Conservation (phyloP, 345 rosid species). For the Brassica rapa region DNA sequence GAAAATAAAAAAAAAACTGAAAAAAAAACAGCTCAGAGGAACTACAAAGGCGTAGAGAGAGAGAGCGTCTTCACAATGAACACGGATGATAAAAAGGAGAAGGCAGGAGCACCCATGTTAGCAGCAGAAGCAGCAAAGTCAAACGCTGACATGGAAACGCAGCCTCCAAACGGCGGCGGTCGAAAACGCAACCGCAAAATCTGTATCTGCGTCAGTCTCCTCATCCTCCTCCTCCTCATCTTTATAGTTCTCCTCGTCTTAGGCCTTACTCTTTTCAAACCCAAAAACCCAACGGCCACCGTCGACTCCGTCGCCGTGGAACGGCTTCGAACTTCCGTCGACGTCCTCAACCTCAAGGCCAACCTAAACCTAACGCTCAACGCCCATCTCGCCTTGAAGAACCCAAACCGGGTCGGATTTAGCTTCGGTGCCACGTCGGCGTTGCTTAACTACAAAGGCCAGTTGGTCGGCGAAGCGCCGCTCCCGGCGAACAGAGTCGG, state of each 20-base stretch:
- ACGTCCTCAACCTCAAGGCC: conserved; percentile 26
- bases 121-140: neutral
- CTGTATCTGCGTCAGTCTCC: conserved; percentile 42
- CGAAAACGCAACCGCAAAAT: conserved; percentile 44
- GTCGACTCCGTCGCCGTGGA: conserved; percentile 50
- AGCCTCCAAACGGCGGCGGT: neutral
- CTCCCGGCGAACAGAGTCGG: conserved; percentile 57
- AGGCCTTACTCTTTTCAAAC: conserved; percentile 70
- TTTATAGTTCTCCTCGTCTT: conserved; percentile 51
- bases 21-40: neutral
- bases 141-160: conserved; percentile 40
- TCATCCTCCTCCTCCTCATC: conserved; percentile 42
- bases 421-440: conserved; percentile 52
- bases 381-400: conserved; percentile 54
- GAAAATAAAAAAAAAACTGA: neutral
- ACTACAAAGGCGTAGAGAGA: neutral
- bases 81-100: conserved; percentile 23
- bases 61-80: neutral
- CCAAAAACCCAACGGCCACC: conserved; percentile 52
- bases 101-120: conserved; percentile 27
- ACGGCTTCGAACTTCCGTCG: conserved; percentile 41
- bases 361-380: conserved; percentile 54
- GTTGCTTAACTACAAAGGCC: conserved; percentile 57
- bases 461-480: conserved; percentile 65
- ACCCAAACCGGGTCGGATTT: conserved; percentile 72